Percentiles rank a stretch among this genome's conserved stretches.
Evolutionary conservation across 163 green algal genomes (phyloP).

Genomic region (Chloromonas sp.): DNA sequence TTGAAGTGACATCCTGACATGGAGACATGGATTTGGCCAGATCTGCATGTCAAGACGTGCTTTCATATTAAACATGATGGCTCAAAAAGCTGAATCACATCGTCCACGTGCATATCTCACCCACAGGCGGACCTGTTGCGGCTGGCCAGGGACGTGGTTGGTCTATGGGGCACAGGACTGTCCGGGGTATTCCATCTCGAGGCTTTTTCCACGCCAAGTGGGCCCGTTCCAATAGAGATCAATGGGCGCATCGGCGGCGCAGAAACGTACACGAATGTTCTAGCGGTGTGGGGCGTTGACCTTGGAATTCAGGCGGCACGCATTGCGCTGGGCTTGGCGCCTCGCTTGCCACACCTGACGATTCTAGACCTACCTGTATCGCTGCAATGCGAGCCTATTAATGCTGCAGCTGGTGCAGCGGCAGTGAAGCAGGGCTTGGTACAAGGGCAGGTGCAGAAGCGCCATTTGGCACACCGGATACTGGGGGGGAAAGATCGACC

Average conservation of each 20-base stretch:
- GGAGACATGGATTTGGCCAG: too few species aligned
- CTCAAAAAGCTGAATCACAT: too few species aligned
- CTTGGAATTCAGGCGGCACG: neutral
- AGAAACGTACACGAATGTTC: constrained; percentile 8
- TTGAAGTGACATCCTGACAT: too few species aligned
- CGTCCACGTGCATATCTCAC: too few species aligned
- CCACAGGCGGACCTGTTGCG: constrained; percentile 8
- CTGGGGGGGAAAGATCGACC: too few species aligned
- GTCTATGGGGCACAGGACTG: neutral
- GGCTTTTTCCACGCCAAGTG: constrained; percentile 2
- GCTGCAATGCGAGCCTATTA: too few species aligned
- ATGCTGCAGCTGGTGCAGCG: too few species aligned
- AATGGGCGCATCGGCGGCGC: constrained; percentile 10
- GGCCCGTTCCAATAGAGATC: constrained; percentile 9
- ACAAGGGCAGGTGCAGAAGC: too few species aligned
- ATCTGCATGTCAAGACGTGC: too few species aligned
- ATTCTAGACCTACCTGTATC: neutral
- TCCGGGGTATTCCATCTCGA: constrained; percentile 12
- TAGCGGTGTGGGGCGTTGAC: constrained; percentile 5
- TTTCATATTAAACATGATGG: too few species aligned
- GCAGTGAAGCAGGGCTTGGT: too few species aligned
- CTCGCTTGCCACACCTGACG: neutral
- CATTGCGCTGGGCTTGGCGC: neutral
- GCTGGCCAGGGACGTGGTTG: neutral
- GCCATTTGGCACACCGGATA: too few species aligned